Conservation (phyloP, 2,329 filamentous ascomycete species). For the Colletotrichum sp. region DNA sequence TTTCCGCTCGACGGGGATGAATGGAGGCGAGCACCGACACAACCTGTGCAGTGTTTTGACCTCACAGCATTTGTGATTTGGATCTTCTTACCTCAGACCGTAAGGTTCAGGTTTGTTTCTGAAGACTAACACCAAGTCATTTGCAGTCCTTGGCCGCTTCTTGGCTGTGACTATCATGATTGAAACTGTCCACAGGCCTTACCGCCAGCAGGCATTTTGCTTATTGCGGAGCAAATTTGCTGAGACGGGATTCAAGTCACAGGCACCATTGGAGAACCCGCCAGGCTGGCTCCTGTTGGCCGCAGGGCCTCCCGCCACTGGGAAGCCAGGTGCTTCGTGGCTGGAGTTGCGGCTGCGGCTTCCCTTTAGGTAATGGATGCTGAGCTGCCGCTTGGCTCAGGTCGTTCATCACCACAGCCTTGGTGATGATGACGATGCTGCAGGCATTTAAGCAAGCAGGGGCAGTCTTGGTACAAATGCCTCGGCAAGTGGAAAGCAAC, state of each 20-base stretch:
- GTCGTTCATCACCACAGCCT: not conserved
- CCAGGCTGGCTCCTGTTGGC: not conserved
- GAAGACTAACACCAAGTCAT: not conserved
- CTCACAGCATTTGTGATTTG: not conserved
- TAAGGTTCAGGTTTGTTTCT: not conserved
- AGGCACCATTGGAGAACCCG: not conserved
- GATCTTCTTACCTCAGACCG: conserved; percentile 14
- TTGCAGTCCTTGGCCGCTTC: not conserved
- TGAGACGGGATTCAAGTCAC: not conserved
- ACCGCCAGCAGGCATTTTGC: not conserved
- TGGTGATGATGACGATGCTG: not conserved
- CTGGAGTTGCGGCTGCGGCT: conserved; percentile 5
- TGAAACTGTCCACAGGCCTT: not conserved
- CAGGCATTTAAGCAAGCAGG: not conserved
- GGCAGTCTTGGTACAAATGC: not conserved
- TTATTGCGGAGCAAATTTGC: not conserved
- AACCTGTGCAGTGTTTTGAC: not conserved
- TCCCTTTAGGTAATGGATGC: not conserved
- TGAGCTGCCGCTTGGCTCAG: not conserved
- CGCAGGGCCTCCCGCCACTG: not conserved
- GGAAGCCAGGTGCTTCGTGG: not conserved
- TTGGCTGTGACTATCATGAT: conserved; percentile 1
- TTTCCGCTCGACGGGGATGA: not conserved
- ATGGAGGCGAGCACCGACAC: not conserved
- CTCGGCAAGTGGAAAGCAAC: not conserved